A percentile compares a stretch with the other conserved stretches of the same genome.
Evolutionary conservation across 2,329 filamentous ascomycete genomes (phyloP).

Genomic region (Calonectria leucothoes): DNA sequence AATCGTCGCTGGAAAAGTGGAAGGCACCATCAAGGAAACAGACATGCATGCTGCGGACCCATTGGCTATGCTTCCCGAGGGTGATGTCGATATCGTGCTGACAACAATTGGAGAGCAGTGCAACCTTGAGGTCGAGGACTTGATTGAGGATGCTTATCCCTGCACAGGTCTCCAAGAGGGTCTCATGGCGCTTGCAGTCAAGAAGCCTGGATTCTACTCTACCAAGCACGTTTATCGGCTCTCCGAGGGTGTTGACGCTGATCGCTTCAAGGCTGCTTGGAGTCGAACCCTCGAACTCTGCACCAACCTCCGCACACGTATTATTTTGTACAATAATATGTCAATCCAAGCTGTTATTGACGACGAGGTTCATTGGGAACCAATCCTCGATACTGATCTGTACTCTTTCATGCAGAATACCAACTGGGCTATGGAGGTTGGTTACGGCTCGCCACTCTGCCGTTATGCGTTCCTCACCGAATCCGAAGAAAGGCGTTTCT

Average conservation of each 20-base stretch:
- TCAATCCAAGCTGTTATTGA: not conserved
- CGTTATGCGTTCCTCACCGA: not conserved
- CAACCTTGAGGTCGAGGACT: not conserved
- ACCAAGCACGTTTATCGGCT: conserved; percentile 8
- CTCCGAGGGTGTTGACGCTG: not conserved
- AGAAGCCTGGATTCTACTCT: conserved; percentile 19
- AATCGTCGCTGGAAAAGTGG: not conserved
- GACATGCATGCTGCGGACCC: not conserved
- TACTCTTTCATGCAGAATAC: not conserved
- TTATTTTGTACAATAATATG: not conserved
- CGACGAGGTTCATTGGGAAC: not conserved
- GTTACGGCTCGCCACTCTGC: not conserved
- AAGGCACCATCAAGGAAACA: not conserved
- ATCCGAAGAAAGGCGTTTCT: not conserved
- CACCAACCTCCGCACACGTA: conserved; percentile 1
- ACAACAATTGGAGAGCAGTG: not conserved
- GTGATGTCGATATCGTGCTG: not conserved
- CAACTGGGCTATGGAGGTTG: not conserved
- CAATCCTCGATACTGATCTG: not conserved
- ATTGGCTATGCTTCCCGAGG: not conserved
- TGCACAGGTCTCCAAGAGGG: conserved; percentile 51
- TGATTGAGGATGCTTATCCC: not conserved
- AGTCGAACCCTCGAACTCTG: not conserved
- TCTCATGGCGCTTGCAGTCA: conserved; percentile 39
- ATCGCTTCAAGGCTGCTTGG: not conserved